Evolutionary conservation across 345 rosid genomes (phyloP).

Genomic region (Sonneratia caseolaris): DNA sequence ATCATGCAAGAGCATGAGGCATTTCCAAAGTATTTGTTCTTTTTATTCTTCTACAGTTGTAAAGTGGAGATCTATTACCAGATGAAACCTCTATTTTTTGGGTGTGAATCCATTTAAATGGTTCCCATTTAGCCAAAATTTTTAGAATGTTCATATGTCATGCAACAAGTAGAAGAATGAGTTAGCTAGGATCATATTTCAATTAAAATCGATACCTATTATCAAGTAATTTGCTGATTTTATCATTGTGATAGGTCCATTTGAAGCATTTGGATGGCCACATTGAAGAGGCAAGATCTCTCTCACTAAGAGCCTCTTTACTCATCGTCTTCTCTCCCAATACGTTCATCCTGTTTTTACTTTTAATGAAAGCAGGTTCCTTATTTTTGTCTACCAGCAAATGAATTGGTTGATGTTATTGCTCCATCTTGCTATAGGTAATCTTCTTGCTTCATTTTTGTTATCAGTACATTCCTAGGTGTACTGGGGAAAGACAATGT

Average conservation of each 20-base stretch:
- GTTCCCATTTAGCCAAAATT: not conserved
- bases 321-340: constrained; percentile 24
- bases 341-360: constrained; percentile 13
- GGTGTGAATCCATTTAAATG: not conserved
- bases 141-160: not conserved
- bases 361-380: constrained; percentile 79
- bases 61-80: not conserved
- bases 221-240: not conserved
- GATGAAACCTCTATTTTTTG: not conserved
- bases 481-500: not conserved
- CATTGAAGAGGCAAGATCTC: constrained; percentile 62
- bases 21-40: not conserved
- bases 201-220: no score
- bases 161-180: not conserved
- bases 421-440: constrained; percentile 98
- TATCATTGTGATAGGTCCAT: constrained; percentile 48
- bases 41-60: not conserved
- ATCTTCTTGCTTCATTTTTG: constrained; percentile 8
- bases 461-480: not conserved
- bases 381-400: constrained; percentile 96
- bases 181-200: not conserved
- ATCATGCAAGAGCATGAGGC: not conserved
- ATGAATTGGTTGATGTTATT: constrained; percentile 78
- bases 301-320: constrained; percentile 12
- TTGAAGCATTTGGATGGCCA: constrained; percentile 93